phyloP scores from a whole-genome alignment of 805 yeast species.

The Metschnikowia orientalis region DNA sequence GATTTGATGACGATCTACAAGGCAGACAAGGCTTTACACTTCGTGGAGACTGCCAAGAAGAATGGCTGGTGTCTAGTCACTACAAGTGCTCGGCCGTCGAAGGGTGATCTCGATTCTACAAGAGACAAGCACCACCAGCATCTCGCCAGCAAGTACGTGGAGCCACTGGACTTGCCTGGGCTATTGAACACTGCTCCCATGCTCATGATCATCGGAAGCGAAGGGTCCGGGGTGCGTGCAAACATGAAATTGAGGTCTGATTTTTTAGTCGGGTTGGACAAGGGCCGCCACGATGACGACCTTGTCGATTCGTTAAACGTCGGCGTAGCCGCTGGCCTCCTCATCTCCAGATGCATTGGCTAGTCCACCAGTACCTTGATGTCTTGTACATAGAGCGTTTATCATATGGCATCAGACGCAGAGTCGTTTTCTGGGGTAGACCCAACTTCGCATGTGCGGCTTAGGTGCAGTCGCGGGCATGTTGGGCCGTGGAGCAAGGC shows the following conservation, averaged over 20 bases:
- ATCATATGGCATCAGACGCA: no score
- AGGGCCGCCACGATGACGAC: conserved; percentile 27
- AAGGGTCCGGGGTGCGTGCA: conserved; percentile 77
- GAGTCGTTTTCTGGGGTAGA: no score
- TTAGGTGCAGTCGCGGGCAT: no score
- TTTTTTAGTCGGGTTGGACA: conserved; percentile 39
- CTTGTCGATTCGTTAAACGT: conserved; percentile 79
- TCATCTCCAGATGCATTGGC: conserved; percentile 34
- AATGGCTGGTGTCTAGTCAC: conserved; percentile 73
- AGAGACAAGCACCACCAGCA: conserved; percentile 27
- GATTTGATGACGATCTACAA: conserved; percentile 65
- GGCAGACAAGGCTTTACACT: conserved; percentile 53
- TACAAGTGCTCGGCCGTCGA: conserved; percentile 42
- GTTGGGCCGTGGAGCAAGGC: no score
- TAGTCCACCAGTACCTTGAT: no score
- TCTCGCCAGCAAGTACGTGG: conserved; percentile 33
- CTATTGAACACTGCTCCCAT: conserved; percentile 52
- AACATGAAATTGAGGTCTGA: conserved; percentile 58
- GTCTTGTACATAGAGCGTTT: no score
- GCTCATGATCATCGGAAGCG: conserved; percentile 76
- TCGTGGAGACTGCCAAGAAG: conserved; percentile 51
- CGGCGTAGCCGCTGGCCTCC: conserved; percentile 79
- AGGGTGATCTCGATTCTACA: conserved; percentile 19
- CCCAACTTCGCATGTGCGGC: no score
- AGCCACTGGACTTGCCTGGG: conserved; percentile 39